A percentile compares a stretch with the other conserved stretches of the same genome.
phyloP scores from a whole-genome alignment of 805 yeast genomes.

The Yarrowia sp. region DNA sequence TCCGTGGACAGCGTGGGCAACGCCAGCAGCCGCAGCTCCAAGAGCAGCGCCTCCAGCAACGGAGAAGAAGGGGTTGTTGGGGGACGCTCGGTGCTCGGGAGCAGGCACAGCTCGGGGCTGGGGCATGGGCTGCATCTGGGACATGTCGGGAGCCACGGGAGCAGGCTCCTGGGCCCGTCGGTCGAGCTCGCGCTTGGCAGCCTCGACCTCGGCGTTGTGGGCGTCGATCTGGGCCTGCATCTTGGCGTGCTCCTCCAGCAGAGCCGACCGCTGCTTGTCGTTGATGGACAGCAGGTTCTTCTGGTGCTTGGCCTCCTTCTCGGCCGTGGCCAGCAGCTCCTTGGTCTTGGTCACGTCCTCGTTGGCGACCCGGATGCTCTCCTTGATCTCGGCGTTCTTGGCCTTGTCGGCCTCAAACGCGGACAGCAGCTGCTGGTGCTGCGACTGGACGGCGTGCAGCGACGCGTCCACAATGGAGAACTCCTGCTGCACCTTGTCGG shows the following conservation, averaged over 20 bases:
- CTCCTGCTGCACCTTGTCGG: slow-evolving; percentile 67
- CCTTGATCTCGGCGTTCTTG: slow-evolving; percentile 63
- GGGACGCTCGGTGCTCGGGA: slow-evolving; percentile 21
- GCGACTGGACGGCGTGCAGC: slow-evolving; percentile 64
- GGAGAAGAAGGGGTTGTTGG: slow-evolving; percentile 20
- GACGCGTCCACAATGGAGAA: slow-evolving; percentile 76
- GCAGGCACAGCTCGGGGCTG: slow-evolving; percentile 34
- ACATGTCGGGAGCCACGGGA: slow-evolving; percentile 27
- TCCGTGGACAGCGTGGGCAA: slow-evolving; percentile 31
- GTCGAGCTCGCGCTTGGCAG: slow-evolving; percentile 44
- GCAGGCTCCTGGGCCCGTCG: slow-evolving; percentile 41
- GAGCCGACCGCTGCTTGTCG: slow-evolving; percentile 65
- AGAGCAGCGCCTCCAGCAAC: slow-evolving; percentile 28
- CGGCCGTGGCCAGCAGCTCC: slow-evolving; percentile 51
- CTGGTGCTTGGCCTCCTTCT: slow-evolving; percentile 58
- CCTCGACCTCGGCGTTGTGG: slow-evolving; percentile 36
- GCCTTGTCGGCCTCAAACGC: slow-evolving; percentile 66
- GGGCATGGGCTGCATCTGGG: slow-evolving; percentile 26
- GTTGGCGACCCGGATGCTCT: slow-evolving; percentile 62
- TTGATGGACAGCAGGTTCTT: slow-evolving; percentile 62
- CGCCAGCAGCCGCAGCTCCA: slow-evolving; percentile 29
- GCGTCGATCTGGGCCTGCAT: slow-evolving; percentile 45
- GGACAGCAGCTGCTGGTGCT: slow-evolving; percentile 58
- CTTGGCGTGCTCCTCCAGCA: slow-evolving; percentile 50
- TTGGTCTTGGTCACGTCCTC: slow-evolving; percentile 63